Base-by-base conservation (phyloP, 371 early-diverging fungal species). In the Mucor lusitanicus region DNA sequence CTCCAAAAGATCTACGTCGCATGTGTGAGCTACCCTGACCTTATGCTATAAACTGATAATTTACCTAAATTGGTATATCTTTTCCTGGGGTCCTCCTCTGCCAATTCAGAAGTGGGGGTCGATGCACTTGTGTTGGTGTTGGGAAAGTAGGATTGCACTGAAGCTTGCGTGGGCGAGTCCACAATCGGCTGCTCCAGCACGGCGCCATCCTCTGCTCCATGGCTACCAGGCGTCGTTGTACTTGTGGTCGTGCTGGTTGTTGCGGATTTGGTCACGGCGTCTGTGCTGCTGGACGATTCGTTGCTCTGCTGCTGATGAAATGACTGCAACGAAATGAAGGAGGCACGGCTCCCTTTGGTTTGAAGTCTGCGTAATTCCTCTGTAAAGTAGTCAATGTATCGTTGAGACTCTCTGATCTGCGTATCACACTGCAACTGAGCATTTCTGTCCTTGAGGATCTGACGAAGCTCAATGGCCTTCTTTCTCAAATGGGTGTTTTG, bases 361-460 rank as follows among this genome's bases (percentile, higher is more conserved):
- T 63, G 46, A 35, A 67, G 72, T 65, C 75, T 60, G 63, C 76
- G 74, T 58, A 91, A 78, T 65, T 94, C 92, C n/a, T 73, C 81
- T 35, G 87, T 82, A 56, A 97, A 84, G 66, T 88, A 96, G 37
- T 89, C 90, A 63, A 95, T 85, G 32, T 93, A 90, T 65, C 89
- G 87, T 70, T 93, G 88, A 17, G 88, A 87, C 42, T 96, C 95
- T 60, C 75, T 79, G 56, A 95, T 82, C 63, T 90, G 87, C 44
- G 84, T 79, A 74, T 96, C 91, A 67, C 93, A 91, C 69, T 93
- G 90, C 56, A 90, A 83, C 32, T 84, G 80, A 37, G 89, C 88
- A 63, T 83, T 87, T 12, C 68, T 59, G 80, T 93, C 92, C 33
- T 73, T 80, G 11, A 92, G 76, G 70, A 88, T 75, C 28, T 81